Evolutionary conservation across 2,329 filamentous ascomycete genomes (phyloP).

Genomic region (Tolypocladium tropicale): DNA sequence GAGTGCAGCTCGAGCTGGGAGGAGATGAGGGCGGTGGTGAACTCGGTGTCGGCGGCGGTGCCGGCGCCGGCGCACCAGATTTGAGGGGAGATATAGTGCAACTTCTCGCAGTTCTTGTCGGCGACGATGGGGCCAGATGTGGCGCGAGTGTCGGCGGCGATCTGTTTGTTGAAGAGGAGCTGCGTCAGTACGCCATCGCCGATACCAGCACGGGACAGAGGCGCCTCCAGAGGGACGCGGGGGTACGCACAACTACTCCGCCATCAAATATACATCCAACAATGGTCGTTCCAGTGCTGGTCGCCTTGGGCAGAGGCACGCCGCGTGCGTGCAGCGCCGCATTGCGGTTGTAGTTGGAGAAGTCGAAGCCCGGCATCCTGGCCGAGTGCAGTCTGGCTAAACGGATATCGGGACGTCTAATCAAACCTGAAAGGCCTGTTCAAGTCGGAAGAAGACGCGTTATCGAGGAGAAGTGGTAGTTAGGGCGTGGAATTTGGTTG

Average conservation of each 20-base stretch:
- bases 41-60: conserved; percentile 96
- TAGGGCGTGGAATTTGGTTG: neutral
- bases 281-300: conserved; percentile 97
- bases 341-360: conserved; percentile 99
- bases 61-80: conserved; percentile 99
- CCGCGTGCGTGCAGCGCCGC: conserved; percentile 87
- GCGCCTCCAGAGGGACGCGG: neutral
- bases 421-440: conserved; percentile 2
- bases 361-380: conserved; percentile 95
- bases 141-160: conserved; percentile 95
- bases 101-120: conserved; percentile 99
- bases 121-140: conserved; percentile 97
- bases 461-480: neutral
- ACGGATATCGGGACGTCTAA: neutral
- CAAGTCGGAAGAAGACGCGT: neutral
- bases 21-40: conserved; percentile 96
- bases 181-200: neutral
- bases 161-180: conserved; percentile 38
- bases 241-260: conserved; percentile 71
- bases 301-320: conserved; percentile 91
- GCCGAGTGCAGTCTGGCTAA: neutral
- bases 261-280: conserved; percentile 95
- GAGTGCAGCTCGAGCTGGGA: conserved; percentile 97
- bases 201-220: neutral
- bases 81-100: conserved; percentile 96